Conservation (phyloP, 257 asterid genomes). For the Scutellaria baicalensis region DNA sequence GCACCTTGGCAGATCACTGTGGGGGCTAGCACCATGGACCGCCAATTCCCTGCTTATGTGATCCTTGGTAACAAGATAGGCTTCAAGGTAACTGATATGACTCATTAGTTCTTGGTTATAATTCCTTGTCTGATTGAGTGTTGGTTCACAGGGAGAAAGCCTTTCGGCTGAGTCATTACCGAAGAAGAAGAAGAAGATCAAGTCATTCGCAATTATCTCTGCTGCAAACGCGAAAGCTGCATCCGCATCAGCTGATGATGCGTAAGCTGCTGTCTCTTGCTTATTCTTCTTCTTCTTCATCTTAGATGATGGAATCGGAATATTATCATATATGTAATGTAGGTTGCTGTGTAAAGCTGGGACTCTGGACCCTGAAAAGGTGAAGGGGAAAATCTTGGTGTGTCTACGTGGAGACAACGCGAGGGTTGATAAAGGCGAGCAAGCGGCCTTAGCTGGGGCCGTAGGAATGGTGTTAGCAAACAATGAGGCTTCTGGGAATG, state of each 20-base stretch:
- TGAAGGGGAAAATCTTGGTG: constrained; percentile 74
- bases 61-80: constrained; percentile 46
- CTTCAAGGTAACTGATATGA: constrained; percentile 32
- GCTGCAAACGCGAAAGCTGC: constrained; percentile 51
- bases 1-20: constrained; percentile 94
- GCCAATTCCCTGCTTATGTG: constrained; percentile 59
- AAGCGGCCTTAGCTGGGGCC: constrained; percentile 77
- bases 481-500: constrained; percentile 57
- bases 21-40: constrained; percentile 83
- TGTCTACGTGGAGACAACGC: constrained; percentile 75
- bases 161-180: constrained; percentile 46
- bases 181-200: constrained; percentile 20
- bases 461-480: constrained; percentile 83
- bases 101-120: neutral
- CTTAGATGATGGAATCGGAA: neutral
- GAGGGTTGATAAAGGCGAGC: constrained; percentile 66
- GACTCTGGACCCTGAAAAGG: constrained; percentile 65
- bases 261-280: constrained; percentile 43
- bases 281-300: too few relatives aligned
- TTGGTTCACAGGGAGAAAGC: constrained; percentile 61
- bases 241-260: constrained; percentile 38
- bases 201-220: constrained; percentile 35
- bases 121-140: neutral
- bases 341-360: constrained; percentile 64
- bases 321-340: constrained; percentile 12